Conservation (phyloP, 2,329 filamentous ascomycete species). For the Orbilia blumenaviensis region DNA sequence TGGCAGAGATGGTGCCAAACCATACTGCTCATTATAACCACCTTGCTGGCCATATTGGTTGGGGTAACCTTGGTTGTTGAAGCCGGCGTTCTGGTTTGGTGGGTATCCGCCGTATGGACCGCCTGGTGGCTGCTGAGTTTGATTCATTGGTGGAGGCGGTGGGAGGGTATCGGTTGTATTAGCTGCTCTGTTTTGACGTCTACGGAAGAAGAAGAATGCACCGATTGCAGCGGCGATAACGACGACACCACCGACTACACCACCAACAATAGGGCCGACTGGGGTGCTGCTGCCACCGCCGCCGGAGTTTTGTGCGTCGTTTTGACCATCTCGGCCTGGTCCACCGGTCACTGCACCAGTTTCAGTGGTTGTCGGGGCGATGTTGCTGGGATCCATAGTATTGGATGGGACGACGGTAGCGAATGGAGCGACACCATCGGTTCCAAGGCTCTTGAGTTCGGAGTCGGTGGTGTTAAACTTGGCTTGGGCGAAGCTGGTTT, state of each 20-base stretch:
- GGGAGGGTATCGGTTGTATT: background rate
- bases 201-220: slow-evolving; percentile 42
- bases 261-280: slow-evolving; percentile 43
- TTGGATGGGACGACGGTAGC: slow-evolving; percentile 22
- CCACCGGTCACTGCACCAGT: background rate
- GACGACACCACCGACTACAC: slow-evolving; percentile 49
- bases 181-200: slow-evolving; percentile 13
- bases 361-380: background rate
- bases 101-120: slow-evolving; percentile 22
- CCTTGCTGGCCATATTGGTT: slow-evolving; percentile 5
- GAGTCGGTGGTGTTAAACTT: slow-evolving; percentile 49
- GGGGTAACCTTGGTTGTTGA: slow-evolving; percentile 31
- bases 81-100: slow-evolving; percentile 5
- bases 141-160: slow-evolving; percentile 42
- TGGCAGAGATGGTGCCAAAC: slow-evolving; percentile 26
- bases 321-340: background rate
- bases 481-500: slow-evolving; percentile 51
- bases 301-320: background rate
- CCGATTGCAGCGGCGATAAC: slow-evolving; percentile 35
- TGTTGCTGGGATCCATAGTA: slow-evolving; percentile 5
- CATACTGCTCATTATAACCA: slow-evolving; percentile 44
- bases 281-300: slow-evolving; percentile 30
- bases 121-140: slow-evolving; percentile 33
- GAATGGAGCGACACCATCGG: slow-evolving; percentile 43
- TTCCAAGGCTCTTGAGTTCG: slow-evolving; percentile 33